Conservation (phyloP, 2,329 filamentous ascomycete species). For the Cladosporium sp. region DNA sequence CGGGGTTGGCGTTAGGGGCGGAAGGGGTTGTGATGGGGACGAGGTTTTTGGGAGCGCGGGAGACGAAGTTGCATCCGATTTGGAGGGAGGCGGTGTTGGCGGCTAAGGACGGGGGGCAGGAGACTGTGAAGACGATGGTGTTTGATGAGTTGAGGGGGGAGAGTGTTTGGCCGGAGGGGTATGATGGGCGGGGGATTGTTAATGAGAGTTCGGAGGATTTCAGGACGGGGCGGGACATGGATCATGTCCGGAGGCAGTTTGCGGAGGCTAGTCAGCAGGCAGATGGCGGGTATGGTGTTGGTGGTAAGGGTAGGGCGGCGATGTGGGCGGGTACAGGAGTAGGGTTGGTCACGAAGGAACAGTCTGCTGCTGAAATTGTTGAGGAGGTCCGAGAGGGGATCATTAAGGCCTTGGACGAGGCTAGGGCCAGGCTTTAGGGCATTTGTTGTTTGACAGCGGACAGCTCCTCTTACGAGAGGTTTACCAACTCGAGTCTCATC, state of each 20-base stretch:
- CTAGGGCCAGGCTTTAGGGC: not conserved
- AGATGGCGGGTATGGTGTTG: conserved; percentile 47
- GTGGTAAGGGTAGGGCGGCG: conserved; percentile 46
- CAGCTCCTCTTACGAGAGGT: no score
- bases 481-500: no score
- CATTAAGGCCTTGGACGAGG: not conserved
- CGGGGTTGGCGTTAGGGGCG: conserved; percentile 49
- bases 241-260: conserved; percentile 32
- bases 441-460: no score
- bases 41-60: conserved; percentile 50
- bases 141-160: conserved; percentile 52
- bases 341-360: conserved; percentile 49
- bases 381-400: conserved; percentile 30
- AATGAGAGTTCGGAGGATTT: conserved; percentile 46
- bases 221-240: conserved; percentile 13
- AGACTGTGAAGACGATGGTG: conserved; percentile 44
- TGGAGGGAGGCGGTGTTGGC: conserved; percentile 43
- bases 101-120: conserved; percentile 45
- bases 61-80: conserved; percentile 42
- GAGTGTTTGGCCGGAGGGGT: conserved; percentile 50
- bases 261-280: conserved; percentile 44
- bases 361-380: conserved; percentile 49
- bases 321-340: conserved; percentile 59
- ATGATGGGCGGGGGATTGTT: conserved; percentile 51
- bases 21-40: conserved; percentile 56